Evolutionary conservation across 2,329 filamentous ascomycete species (phyloP), one percentile per base, ranked within the genome.

Genomic region (Aureobasidium uvarum): DNA sequence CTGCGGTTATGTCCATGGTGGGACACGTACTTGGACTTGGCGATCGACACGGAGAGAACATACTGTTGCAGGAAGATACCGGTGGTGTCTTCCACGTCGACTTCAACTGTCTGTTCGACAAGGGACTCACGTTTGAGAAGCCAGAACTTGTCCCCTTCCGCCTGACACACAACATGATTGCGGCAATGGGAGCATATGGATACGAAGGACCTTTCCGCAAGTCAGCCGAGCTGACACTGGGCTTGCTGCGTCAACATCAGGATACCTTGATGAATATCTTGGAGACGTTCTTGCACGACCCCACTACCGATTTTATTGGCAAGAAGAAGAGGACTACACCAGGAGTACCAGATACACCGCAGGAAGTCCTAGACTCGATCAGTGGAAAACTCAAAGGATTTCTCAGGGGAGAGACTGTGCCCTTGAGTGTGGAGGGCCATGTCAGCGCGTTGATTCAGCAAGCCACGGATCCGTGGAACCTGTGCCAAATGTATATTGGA

Each of bases 71-170:
- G 76, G 92, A 98, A 79, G 89, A 90, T 65, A 96, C 92, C 69
- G 95, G 96, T 51, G 94, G 94, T 60, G 88, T 96, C 2, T 91
- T 99, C 77, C 95, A 99, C 77, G 96, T 99, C 52, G 95, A 99
- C 78, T 99, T 99, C 83, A 99, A 99, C 79, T 99, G 96, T 77
- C 86, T 99, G 5, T 99, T 99, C 76, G 96, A 99, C 81, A 99
- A 99, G 71, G 95, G 95, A 1, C 85, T 94, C 46, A 97, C 93
- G 0, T 98, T 99, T 74, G 89, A 92, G 68, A 96, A 96, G 76
- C 94, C 95, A 0, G 95, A 99, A 77, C 83, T 90, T 36, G 95
- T 99, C 1, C 96, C 95, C 1, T 99, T 99, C 82, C 90, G 96
- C 18, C 83, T 99, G 48, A 99, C 95, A 4, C 94, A 97, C 82